A percentile compares a stretch with the other conserved stretches of the same genome.
These are phyloP conservation scores for Thielaviopsis ethacetica DNA, from an alignment of 2,329 filamentous ascomycete species.

Conservation along the genomic window DNA sequence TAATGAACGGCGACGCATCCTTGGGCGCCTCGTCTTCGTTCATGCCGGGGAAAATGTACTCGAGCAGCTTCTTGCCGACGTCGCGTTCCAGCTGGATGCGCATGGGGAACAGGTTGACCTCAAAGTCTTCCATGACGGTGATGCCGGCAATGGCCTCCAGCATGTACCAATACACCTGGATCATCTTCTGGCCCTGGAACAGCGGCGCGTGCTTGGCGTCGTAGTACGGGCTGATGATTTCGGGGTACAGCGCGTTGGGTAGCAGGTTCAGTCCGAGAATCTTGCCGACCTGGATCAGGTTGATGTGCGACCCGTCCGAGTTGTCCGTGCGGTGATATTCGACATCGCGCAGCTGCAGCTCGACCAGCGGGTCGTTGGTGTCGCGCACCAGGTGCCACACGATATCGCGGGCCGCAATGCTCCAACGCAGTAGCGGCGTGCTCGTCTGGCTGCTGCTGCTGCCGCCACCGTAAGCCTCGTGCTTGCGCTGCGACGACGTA, in stretches of 20 bases:
- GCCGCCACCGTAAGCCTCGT: constrained; percentile 36
- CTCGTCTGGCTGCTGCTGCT: constrained; percentile 21
- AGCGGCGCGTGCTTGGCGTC: constrained; percentile 43
- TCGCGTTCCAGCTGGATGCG: constrained; percentile 89
- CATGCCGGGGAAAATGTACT: constrained; percentile 90
- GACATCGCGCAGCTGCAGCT: constrained; percentile 81
- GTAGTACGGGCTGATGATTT: constrained; percentile 84
- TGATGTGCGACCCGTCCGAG: constrained; percentile 90
- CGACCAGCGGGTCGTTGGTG: constrained; percentile 71
- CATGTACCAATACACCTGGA: constrained; percentile 95
- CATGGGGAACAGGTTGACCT: constrained; percentile 82
- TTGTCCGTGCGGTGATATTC: constrained; percentile 94
- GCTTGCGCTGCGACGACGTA: constrained; percentile 82
- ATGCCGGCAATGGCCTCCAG: constrained; percentile 95
- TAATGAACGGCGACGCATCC: constrained; percentile 43
- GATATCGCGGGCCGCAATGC: constrained; percentile 84
- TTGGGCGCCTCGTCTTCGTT: constrained; percentile 36
- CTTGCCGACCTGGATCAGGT: constrained; percentile 73
- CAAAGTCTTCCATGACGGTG: constrained; percentile 91
- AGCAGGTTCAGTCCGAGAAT: constrained; percentile 82
- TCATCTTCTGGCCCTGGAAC: constrained; percentile 52
- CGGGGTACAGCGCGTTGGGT: constrained; percentile 79
- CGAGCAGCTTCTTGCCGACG: constrained; percentile 81
- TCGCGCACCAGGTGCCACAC: constrained; percentile 94
- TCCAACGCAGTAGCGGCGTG: constrained; percentile 75